A percentile compares a stretch with the other conserved stretches of the same genome.
Evolutionary conservation across 192 early-diverging fungal genomes (phyloP).

Genomic region (Coemansia sp.): DNA sequence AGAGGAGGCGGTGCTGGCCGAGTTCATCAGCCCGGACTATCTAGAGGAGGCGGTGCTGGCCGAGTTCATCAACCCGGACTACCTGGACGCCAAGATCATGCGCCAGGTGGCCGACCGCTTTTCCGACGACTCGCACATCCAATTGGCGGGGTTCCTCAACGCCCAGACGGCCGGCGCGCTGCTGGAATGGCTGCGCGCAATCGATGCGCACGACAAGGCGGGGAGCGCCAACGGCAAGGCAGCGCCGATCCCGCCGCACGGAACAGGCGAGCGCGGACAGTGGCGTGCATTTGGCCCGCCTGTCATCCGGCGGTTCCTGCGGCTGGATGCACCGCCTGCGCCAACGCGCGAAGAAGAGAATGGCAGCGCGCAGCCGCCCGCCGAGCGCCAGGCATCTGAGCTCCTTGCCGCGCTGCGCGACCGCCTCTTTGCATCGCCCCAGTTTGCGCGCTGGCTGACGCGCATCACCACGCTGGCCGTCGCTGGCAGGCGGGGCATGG

Average conservation of each 20-base stretch:
- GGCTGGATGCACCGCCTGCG: constrained; percentile 31
- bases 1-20: constrained; percentile 23
- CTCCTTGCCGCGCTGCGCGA: constrained; percentile 35
- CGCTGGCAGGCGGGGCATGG: constrained; percentile 53
- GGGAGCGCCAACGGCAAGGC: constrained; percentile 1
- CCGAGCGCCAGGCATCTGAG: constrained; percentile 15
- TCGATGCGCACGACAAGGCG: constrained; percentile 60
- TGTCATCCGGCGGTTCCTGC: constrained; percentile 66
- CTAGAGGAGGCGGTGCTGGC: constrained; percentile 24
- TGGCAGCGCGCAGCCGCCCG: not conserved
- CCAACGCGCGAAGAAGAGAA: not conserved
- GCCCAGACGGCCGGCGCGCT: constrained; percentile 43
- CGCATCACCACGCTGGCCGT: constrained; percentile 59
- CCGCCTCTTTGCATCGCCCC: constrained; percentile 13
- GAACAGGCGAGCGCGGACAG: constrained; percentile 56
- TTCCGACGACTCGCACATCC: constrained; percentile 68
- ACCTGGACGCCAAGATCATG: constrained; percentile 58
- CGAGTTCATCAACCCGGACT: constrained; percentile 67
- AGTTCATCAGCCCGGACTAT: no score
- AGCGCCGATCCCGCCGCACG: constrained; percentile 58
- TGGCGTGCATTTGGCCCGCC: constrained; percentile 70
- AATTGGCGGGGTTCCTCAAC: constrained; percentile 67
- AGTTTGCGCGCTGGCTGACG: constrained; percentile 67
- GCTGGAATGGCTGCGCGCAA: constrained; percentile 18
- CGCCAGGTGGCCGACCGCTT: constrained; percentile 64